Base-by-base conservation (phyloP, 2,329 filamentous ascomycete species). In the Ceratocystis lukuohia region DNA sequence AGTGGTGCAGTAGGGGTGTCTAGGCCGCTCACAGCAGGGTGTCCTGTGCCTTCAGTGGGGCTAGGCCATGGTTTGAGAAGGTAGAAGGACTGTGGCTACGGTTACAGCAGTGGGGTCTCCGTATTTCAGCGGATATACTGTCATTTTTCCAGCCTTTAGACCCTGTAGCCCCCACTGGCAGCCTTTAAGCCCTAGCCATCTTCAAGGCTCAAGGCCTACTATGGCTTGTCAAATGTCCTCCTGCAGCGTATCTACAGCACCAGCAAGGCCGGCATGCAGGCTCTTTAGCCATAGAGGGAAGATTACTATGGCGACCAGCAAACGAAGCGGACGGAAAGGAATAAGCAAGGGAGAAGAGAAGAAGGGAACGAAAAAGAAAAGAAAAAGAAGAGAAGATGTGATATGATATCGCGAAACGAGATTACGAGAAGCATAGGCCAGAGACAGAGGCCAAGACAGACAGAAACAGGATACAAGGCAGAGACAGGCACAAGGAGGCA, bases 241-340 rank as follows among this genome's bases (percentile, higher is more conserved):
- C 50, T 56, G 50, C 50, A 56, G 50, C 50, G 50, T 56, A 56
- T 56, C 50, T 56, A 56, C 20, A 57, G 53, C 53, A 57, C 22
- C 25, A 57, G 53, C 50, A 56, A 25, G 50, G 20, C 50, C 25
- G 12, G 25, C n/a, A 33, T 59, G 56, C 56, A 59, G 56, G 30
- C 56, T 59, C 56, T 59, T 59, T 59, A 59, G 15, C 56, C 56
- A 59, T 37, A 30, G 6, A 3, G 56, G 28, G 48, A 53, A 53
- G 30, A 59, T 59, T 59, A 59, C 56, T 37, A 59, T 59, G 3
- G 28, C 56, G 56, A 59, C 50, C 15, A 25, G 50, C 20, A 25
- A 28, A 56, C 56, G 17, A n/a, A n/a, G 28, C 30, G 8, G 28
- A 37, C 2, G 8, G 56, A 37, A 59, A 20, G 28, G n/a, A 37